Evolutionary conservation across 768 basidiomycete species (phyloP).

Genomic region (Paxillus involutus): DNA sequence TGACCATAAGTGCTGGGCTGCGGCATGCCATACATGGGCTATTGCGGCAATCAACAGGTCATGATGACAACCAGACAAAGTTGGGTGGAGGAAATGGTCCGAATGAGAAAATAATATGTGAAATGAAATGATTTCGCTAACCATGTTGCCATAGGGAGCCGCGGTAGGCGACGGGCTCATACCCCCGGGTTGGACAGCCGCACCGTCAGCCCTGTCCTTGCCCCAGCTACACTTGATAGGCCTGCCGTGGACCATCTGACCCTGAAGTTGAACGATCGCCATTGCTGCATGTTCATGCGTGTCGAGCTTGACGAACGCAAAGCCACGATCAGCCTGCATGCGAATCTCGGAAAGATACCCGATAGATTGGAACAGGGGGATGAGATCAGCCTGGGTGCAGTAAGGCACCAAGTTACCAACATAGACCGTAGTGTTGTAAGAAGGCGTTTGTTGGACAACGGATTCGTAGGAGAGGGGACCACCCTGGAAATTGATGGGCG

Average conservation of each 20-base stretch:
- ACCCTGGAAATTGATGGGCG: constrained; percentile 89
- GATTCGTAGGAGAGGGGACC: constrained; percentile 89
- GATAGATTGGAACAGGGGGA: constrained; percentile 97
- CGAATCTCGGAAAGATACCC: constrained; percentile 98
- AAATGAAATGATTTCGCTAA: constrained; percentile 25
- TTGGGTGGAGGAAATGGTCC: background rate
- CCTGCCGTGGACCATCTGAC: constrained; percentile 94
- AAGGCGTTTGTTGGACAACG: constrained; percentile 91
- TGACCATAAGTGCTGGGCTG: constrained; percentile 75
- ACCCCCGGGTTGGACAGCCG: constrained; percentile 46
- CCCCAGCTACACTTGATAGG: constrained; percentile 99
- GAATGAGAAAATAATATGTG: background rate
- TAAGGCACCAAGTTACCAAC: constrained; percentile 98
- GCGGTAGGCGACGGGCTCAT: constrained; percentile 63
- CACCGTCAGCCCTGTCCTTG: constrained; percentile 85
- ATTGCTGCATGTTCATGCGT: constrained; percentile 98
- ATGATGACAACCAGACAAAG: constrained; percentile 6
- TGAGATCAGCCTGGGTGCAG: constrained; percentile 95
- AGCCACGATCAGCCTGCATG: constrained; percentile 98
- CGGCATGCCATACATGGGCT: constrained; percentile 87
- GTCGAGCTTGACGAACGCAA: constrained; percentile 98
- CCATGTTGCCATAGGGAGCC: constrained; percentile 79
- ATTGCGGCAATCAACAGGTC: background rate
- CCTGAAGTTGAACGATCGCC: constrained; percentile 96
- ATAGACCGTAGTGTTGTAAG: constrained; percentile 95